Percentiles rank a stretch among this genome's conserved stretches.
These are phyloP conservation scores for Allantophomopsis lycopodina DNA, from an alignment of 2,329 filamentous ascomycete species.

Conservation along the genomic window DNA sequence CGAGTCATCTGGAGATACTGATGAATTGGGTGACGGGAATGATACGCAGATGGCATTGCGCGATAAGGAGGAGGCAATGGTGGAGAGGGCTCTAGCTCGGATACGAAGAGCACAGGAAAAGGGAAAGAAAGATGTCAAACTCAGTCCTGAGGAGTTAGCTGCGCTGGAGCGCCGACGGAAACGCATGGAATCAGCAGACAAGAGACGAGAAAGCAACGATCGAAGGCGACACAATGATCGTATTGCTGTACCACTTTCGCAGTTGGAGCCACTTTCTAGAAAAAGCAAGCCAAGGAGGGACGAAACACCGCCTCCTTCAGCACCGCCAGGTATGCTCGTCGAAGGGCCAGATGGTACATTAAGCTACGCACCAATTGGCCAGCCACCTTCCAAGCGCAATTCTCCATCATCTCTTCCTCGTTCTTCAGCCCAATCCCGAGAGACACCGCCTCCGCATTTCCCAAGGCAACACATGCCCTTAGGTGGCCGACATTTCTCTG, in stretches of 20 bases:
- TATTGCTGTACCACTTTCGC: constrained; percentile 14
- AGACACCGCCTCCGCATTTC: constrained; percentile 8
- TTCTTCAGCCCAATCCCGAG: constrained; percentile 7
- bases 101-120: constrained; percentile 66
- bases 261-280: constrained; percentile 13
- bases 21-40: constrained; percentile 29
- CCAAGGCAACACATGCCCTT: constrained; percentile 6
- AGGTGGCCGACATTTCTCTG: constrained; percentile 12
- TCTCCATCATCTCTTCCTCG: constrained; percentile 18
- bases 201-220: constrained; percentile 12
- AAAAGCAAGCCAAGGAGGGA: constrained; percentile 20
- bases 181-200: constrained; percentile 27
- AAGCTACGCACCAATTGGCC: constrained; percentile 28
- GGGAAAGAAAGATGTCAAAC: constrained; percentile 66
- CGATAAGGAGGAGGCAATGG: constrained; percentile 60
- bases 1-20: constrained; percentile 27
- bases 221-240: constrained; percentile 12
- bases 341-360: constrained; percentile 30
- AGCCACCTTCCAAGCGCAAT: constrained; percentile 18
- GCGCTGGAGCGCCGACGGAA: constrained; percentile 59
- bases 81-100: constrained; percentile 66
- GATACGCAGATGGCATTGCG: constrained; percentile 38
- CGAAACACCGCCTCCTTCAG: constrained; percentile 14
- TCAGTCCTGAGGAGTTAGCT: constrained; percentile 68
- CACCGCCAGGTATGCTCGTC: constrained; percentile 29